phyloP scores from a whole-genome alignment of 495 filamentous ascomycete species.

The Sabuloglossum arenarium region DNA sequence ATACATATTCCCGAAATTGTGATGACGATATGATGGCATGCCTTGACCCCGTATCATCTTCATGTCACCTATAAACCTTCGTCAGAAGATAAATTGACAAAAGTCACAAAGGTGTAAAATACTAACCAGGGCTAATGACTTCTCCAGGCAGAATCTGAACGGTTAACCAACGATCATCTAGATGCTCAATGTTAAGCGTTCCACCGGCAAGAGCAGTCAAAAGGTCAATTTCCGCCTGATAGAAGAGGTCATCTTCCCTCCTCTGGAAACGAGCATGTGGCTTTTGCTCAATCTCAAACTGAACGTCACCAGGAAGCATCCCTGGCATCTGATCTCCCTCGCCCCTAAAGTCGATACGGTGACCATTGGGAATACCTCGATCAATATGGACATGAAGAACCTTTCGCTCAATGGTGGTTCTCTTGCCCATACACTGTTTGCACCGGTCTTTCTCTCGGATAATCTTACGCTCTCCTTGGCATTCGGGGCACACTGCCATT shows the following conservation, averaged over 20 bases:
- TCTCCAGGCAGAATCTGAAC: conserved; percentile 83
- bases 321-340: conserved; percentile 95
- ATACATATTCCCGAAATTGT: conserved; percentile 91
- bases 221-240: conserved; percentile 86
- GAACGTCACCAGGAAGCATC: conserved; percentile 78
- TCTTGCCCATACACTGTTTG: conserved; percentile 88
- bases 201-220: conserved; percentile 89
- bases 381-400: conserved; percentile 97
- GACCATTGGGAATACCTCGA: conserved; percentile 75
- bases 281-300: conserved; percentile 97
- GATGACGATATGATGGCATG: conserved; percentile 94
- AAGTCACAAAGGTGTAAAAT: background rate
- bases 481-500: conserved; percentile 97
- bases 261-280: conserved; percentile 86
- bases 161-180: conserved; percentile 90
- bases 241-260: conserved; percentile 91
- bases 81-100: conserved; percentile 7
- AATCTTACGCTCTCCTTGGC: conserved; percentile 88
- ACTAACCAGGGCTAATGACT: conserved; percentile 80
- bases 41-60: conserved; percentile 94
- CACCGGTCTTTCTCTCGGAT: conserved; percentile 92
- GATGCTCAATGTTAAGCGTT: conserved; percentile 75
- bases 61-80: conserved; percentile 41
- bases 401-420: conserved; percentile 92
- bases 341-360: conserved; percentile 88